A percentile compares a stretch with the other conserved stretches of the same genome.
These are phyloP conservation scores for Corinectria fuckeliana DNA, from an alignment of 2,329 filamentous ascomycete genomes.

Conservation along the genomic window DNA sequence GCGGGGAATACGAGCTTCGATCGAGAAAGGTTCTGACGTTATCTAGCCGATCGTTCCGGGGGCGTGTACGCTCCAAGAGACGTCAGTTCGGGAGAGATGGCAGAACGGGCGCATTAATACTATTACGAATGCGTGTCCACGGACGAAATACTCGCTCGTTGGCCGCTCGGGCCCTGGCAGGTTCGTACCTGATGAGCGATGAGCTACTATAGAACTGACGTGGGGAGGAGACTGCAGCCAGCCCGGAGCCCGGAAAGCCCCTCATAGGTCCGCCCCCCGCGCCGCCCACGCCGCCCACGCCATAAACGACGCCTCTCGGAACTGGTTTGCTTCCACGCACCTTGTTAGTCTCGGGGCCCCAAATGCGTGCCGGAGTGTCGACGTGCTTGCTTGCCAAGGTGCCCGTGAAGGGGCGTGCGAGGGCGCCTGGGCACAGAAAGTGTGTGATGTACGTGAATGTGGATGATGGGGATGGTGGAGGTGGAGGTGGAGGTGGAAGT, in stretches of 20 bases:
- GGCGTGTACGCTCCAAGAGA: slow-evolving; percentile 22
- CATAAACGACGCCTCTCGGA: too few species aligned
- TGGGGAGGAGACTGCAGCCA: not conserved
- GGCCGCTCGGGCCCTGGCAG: not conserved
- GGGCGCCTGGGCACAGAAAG: not conserved
- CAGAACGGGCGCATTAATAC: slow-evolving; percentile 2
- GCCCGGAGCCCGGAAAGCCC: too few species aligned
- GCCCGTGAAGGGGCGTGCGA: not conserved
- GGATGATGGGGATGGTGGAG: not conserved
- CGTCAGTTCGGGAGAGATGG: slow-evolving; percentile 16
- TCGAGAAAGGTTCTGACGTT: not conserved
- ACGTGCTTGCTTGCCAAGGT: too few species aligned
- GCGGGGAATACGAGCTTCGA: not conserved
- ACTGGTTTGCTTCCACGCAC: too few species aligned
- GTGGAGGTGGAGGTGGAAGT: not conserved
- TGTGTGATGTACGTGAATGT: not conserved
- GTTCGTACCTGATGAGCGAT: slow-evolving; percentile 4
- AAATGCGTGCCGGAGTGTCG: too few species aligned
- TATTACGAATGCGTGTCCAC: slow-evolving; percentile 1
- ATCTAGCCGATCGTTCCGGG: slow-evolving; percentile 3
- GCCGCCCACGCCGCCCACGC: not conserved
- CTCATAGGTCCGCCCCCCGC: too few species aligned
- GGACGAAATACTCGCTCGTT: not conserved
- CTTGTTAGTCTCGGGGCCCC: not conserved
- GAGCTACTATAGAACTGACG: slow-evolving; percentile 1